Base-by-base conservation (phyloP, 2,329 filamentous ascomycete species). In the Nemania sp. region DNA sequence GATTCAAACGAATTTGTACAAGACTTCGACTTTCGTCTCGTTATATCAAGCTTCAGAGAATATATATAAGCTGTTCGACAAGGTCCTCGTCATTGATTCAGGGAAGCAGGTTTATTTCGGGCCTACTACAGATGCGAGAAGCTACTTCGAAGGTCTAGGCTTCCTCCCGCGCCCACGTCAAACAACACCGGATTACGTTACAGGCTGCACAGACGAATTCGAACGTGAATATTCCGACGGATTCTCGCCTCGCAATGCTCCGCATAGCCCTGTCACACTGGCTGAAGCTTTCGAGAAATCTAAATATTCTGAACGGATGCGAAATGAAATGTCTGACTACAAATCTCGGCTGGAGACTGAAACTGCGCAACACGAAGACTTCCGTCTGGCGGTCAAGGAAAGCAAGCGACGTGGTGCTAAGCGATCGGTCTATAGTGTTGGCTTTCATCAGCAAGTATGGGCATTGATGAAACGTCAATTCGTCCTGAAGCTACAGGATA, bases 11-110 rank as follows among this genome's bases (percentile, higher is more conserved):
- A 88, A 94, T 69, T 83, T 94, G 49, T 91, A 91, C 79, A 84
- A 88, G 68, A 91, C 86, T 0, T 89, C 88, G 1, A 94, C 90
- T 0, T 92, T 94, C 56, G 90, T 95, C 1, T 91, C 90, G 0
- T 76, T 96, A 0, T 96, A 95, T 70, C 90, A 95, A 68, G 90
- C 89, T 0, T 91, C 87, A 0, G 89, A 94, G 71, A 91, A 84
- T 63, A 90, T 93, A 57, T 92, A 90, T 73, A 78, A 78, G 19
- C 82, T 86, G 28, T 92, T 93, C 57, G 90, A 95, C 75, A 94
- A 93, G 70, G 89, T 94, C 11, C 75, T 95, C 65, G 87, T 92
- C 30, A 89, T 94, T 50, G 88, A 92, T 57, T 80, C 82, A 34
- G 90, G 90, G 2, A 82, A 80, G 23, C 86, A 91, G 68, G 87